A percentile compares a stretch with the other conserved stretches of the same genome.
Conservation (phyloP, 2,329 filamentous ascomycete species). For the Exophiala oligosperma region DNA sequence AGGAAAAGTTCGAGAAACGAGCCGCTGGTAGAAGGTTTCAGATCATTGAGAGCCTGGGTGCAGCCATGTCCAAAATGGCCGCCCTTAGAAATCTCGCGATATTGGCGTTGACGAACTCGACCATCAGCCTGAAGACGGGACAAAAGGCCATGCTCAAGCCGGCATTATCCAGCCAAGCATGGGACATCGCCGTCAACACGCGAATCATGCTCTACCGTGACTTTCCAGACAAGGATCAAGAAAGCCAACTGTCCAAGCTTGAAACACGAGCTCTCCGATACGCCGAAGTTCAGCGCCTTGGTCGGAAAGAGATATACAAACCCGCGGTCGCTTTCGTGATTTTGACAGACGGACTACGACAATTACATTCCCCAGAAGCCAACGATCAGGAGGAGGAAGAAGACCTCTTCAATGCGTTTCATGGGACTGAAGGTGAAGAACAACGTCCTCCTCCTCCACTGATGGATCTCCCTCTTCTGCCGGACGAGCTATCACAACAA, state of each 20-base stretch:
- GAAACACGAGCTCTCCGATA: slow-evolving; percentile 47
- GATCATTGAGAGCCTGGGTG: slow-evolving; percentile 66
- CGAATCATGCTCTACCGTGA: slow-evolving; percentile 78
- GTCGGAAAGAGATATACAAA: slow-evolving; percentile 49
- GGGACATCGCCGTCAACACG: slow-evolving; percentile 76
- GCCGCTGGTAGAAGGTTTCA: slow-evolving; percentile 41
- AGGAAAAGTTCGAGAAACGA: slow-evolving; percentile 48
- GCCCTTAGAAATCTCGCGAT: slow-evolving; percentile 71
- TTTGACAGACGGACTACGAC: slow-evolving; percentile 30
- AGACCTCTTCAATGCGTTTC: background rate
- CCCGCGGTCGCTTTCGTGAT: slow-evolving; percentile 43
- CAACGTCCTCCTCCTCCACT: slow-evolving; percentile 7
- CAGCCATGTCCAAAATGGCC: slow-evolving; percentile 67
- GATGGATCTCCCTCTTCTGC: slow-evolving; percentile 14
- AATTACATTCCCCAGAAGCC: slow-evolving; percentile 2
- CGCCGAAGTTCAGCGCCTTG: slow-evolving; percentile 65
- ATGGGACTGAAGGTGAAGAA: slow-evolving; percentile 9
- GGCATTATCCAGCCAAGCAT: slow-evolving; percentile 71
- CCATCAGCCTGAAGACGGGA: slow-evolving; percentile 71
- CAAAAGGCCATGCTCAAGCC: slow-evolving; percentile 70
- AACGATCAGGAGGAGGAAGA: slow-evolving; percentile 6
- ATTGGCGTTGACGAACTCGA: slow-evolving; percentile 75
- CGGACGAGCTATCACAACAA: slow-evolving; percentile 23
- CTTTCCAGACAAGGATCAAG: slow-evolving; percentile 55
- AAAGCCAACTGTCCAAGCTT: slow-evolving; percentile 39